Percentiles rank a stretch among this genome's conserved stretches.
Evolutionary conservation across 2,329 filamentous ascomycete genomes (phyloP).

Genomic region (Fusarium lateritium): DNA sequence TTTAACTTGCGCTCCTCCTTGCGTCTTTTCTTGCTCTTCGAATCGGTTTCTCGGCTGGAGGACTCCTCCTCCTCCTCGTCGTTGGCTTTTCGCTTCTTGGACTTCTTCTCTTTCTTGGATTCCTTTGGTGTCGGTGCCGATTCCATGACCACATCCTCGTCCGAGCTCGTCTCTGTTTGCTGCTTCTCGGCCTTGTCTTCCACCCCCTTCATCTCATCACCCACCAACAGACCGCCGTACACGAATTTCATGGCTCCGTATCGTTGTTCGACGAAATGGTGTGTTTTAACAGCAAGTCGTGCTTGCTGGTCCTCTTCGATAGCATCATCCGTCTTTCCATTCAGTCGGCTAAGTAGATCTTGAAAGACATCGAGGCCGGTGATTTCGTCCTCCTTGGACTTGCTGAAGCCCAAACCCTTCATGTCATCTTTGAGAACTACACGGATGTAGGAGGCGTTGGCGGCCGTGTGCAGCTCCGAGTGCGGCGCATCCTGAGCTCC

Average conservation of each 20-base stretch:
- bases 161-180: conserved; percentile 25
- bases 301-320: conserved; percentile 79
- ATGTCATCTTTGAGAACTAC: conserved; percentile 92
- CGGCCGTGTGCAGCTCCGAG: conserved; percentile 81
- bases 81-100: conserved; percentile 65
- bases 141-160: conserved; percentile 45
- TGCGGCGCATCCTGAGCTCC: conserved; percentile 84
- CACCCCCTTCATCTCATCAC: conserved; percentile 66
- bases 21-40: conserved; percentile 56
- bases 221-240: conserved; percentile 80
- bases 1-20: conserved; percentile 57
- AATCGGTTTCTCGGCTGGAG: conserved; percentile 50
- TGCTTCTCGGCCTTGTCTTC: conserved; percentile 38
- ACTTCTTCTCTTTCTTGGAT: conserved; percentile 61
- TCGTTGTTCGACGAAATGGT: conserved; percentile 80
- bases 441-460: conserved; percentile 87
- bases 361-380: conserved; percentile 91
- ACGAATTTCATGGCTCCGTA: conserved; percentile 90
- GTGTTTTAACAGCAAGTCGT: conserved; percentile 78
- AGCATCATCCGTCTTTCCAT: conserved; percentile 85
- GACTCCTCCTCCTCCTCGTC: conserved; percentile 55
- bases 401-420: conserved; percentile 87
- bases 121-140: conserved; percentile 44
- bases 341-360: conserved; percentile 87
- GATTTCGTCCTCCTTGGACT: conserved; percentile 80